A percentile compares a stretch with the other conserved stretches of the same genome.
These are phyloP conservation scores for Mollisia scopiformis DNA, from an alignment of 2,329 filamentous ascomycete species.

Conservation along the genomic window DNA sequence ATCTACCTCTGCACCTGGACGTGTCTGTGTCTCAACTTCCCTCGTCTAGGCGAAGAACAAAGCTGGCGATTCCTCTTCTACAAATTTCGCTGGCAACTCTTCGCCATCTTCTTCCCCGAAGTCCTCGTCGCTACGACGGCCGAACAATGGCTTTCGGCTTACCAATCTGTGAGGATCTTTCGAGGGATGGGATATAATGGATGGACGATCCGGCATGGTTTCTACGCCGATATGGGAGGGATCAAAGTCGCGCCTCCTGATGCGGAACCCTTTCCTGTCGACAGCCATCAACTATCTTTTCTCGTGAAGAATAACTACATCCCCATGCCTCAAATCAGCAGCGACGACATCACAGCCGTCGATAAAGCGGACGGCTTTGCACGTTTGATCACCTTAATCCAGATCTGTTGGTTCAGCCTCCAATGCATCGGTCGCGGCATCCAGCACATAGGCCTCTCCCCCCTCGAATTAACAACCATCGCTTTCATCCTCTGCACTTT, in stretches of 20 bases:
- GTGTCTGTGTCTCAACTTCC: not conserved
- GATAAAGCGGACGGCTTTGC: not conserved
- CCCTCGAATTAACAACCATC: not conserved
- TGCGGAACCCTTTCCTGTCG: not conserved
- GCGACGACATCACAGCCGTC: not conserved
- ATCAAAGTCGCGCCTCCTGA: not conserved
- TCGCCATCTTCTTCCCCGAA: slow-evolving; percentile 1
- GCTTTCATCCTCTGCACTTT: not conserved
- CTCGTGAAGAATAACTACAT: not conserved
- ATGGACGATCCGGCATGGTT: not conserved
- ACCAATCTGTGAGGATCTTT: not conserved
- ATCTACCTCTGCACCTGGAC: not conserved
- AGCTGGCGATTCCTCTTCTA: not conserved
- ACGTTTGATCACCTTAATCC: not conserved
- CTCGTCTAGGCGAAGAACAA: not conserved
- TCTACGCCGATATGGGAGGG: slow-evolving; percentile 1
- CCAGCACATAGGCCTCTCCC: not conserved
- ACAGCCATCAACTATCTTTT: not conserved
- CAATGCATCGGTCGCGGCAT: not conserved
- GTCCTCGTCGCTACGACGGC: not conserved
- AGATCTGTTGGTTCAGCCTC: not conserved
- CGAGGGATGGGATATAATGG: not conserved
- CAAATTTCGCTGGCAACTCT: not conserved
- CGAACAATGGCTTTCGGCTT: not conserved
- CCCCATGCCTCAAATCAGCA: not conserved